Evolutionary conservation across 305 asterid species (phyloP), one percentile per base, ranked within the genome.

Genomic region (Fraxinus latifolia): DNA sequence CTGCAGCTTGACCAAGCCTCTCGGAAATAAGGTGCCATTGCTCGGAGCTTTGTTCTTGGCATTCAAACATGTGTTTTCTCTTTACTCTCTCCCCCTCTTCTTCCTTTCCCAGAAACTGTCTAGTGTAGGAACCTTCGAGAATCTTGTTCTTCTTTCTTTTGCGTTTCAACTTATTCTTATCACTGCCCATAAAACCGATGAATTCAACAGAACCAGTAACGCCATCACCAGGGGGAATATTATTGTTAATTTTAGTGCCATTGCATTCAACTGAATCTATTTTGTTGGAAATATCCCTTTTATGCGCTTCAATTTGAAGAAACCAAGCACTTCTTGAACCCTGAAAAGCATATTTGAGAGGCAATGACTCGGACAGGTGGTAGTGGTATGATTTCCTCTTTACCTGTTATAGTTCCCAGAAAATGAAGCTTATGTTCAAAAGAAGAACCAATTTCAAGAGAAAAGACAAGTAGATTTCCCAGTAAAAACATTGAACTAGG

Each of bases 351-450:
- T 81, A 73, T 85, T 86, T 86, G 79, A 91, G 89, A 84, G 92
- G 96, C 81, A 91, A 50, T 33, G 89, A 89, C 42, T 87, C 92
- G 0, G 93, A 83, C 14, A 90, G 87, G 79, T 83, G 83, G 84
- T 93, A 93, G 36, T 55, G 78, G 80, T 79, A 47, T 7, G 90
- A 87, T 65, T 82, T 87, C 83, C 73, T 83, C 76, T 90, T 86
- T 81, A 93, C 93, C 96, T 93, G 91, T 78, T 8, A 70, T 34
- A 78, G 65, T 25, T 32, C 39, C 21, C 44, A 21, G 67, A 33
- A 37, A 19, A 65, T 37, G 47, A 47, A 47, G 72, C 33, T 2
- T 1, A 15, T 17, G 12, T 50, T 53, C 19, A 31, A 77, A n/a
- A 8, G 60, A 37, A 37, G 17, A 27, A 15, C 60, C 60, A 15